Evolutionary conservation across 1,139 yeast species (phyloP), one percentile per base, ranked within the genome.

Genomic region (Wickerhamiella infanticola): DNA sequence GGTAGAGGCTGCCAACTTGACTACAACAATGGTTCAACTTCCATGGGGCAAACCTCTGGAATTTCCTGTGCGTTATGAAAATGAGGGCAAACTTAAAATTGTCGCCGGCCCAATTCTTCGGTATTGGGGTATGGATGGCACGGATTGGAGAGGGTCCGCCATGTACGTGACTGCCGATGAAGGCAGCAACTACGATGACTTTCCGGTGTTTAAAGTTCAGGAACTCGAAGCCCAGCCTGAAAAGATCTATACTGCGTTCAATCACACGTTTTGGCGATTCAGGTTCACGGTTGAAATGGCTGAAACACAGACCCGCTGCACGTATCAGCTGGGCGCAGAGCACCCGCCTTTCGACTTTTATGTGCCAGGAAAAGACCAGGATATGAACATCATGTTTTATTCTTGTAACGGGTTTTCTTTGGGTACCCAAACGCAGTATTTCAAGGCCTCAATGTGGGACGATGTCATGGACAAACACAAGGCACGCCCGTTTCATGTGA

Each of bases 401-500:
- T 83, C 95, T 4, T 88, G 97, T 65, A 90, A 88, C 59, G 97
- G 96, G n/a, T 88, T 86, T 61, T 81, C 94, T 1, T 63, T 83
- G 45, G 75, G 73, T 3, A 81, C 83, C 2, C 83, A 79, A 49
- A 78, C 95, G 1, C 58, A 66, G 1, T 65, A 66, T 13, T 88
- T 77, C 63, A 74, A 76, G 38, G 83, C 88, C 11, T 79, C 85
- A 3, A 65, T 88, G 53, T 90, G 97, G 97, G 71, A 67, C 44
- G 95, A 90, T 59, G 94, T 88, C 3, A 58, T 88, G 56, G 67
- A 73, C 29, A 76, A 77, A 53, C 95, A 86, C 59, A 58, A 65
- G 4, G 53, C 58, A 6, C 63, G 69, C 41, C 88, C 80, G 43
- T 85, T 83, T 64, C 96, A 90, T 60, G 96, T 85, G 4, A 86